Evolutionary conservation across 116 monocot genomes (phyloP), one percentile per base, ranked within the genome.

Genomic region (Trichopus zeylanicus): DNA sequence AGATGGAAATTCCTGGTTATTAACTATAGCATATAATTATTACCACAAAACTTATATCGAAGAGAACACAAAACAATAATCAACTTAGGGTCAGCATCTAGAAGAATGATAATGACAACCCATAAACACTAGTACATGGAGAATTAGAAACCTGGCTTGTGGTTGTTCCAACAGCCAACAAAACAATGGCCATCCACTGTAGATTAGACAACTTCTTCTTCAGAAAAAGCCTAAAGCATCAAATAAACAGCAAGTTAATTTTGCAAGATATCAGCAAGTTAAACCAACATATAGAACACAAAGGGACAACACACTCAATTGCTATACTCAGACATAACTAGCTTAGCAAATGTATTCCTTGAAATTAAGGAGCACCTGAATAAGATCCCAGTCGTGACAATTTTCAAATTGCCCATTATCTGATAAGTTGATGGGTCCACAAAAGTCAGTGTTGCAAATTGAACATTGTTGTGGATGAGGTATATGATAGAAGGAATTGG

Each of bases 111-210:
- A n/a, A n/a, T n/a, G n/a, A n/a, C n/a, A n/a, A n/a, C n/a, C n/a
- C n/a, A n/a, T n/a, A n/a, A n/a, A n/a, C n/a, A n/a, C n/a, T n/a
- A n/a, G n/a, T n/a, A n/a, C n/a, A n/a, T n/a, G n/a, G n/a, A n/a
- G n/a, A n/a, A n/a, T n/a, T n/a, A n/a, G n/a, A n/a, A 68, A 87
- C 97, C 91, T 97, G 91, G 75, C 91, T 98, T 54, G 88, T 98
- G 18, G 88, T 98, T 60, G 91, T 87, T 60, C 97, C 97, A 74
- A 97, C 70, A 53, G 91, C 77, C 59, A 97, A 75, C 61, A 97
- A 63, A 69, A 91, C 68, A 69, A 97, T 87, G 19, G 91, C 97
- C 73, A 91, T 71, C 91, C 97, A 97, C 62, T 97, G 97, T 55
- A 91, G 66, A 69, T 79, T 91, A 33, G 87, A 87, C 29, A 91